A percentile compares a stretch with the other conserved stretches of the same genome.
Conservation (phyloP, 352 stramenopile genomes). For the Phytophthora constricta region DNA sequence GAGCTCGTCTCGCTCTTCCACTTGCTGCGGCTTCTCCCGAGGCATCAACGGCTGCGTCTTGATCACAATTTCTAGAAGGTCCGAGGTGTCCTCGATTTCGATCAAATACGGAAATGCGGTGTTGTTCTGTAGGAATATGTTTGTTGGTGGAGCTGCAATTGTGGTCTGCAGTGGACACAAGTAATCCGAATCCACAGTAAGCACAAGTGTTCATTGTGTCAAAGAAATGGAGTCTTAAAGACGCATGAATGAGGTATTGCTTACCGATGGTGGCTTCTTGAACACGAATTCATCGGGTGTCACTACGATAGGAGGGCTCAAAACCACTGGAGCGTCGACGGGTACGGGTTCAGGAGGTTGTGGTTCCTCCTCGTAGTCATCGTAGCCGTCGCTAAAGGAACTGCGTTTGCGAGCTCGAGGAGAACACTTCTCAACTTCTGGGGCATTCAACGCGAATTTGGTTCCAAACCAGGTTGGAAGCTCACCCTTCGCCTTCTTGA, state of each 20-base stretch:
- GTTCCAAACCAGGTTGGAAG: slow-evolving; percentile 64
- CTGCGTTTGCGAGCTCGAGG: slow-evolving; percentile 43
- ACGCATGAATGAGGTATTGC: slow-evolving; percentile 3
- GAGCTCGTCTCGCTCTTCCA: slow-evolving; percentile 18
- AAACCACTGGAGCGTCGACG: slow-evolving; percentile 31
- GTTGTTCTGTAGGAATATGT: slow-evolving; percentile 84
- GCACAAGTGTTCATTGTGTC: background rate
- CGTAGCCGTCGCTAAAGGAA: slow-evolving; percentile 47
- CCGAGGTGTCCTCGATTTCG: slow-evolving; percentile 61
- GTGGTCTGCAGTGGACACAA: slow-evolving; percentile 21
- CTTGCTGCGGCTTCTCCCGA: slow-evolving; percentile 16
- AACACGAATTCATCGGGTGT: slow-evolving; percentile 69
- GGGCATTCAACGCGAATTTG: slow-evolving; percentile 68
- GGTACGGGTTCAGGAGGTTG: slow-evolving; percentile 9
- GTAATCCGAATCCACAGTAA: no score
- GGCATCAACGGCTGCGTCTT: slow-evolving; percentile 19
- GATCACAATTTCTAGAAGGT: slow-evolving; percentile 70
- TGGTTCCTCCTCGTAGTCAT: slow-evolving; percentile 30
- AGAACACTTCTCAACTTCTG: slow-evolving; percentile 65
- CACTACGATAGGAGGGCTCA: slow-evolving; percentile 54
- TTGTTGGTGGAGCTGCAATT: slow-evolving; percentile 50
- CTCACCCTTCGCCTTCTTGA: slow-evolving; percentile 67
- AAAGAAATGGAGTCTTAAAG: background rate
- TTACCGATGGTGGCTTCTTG: slow-evolving; percentile 50
- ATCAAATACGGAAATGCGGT: slow-evolving; percentile 61